phyloP scores from a whole-genome alignment of 352 stramenopile species.

The Peronospora destructor region DNA sequence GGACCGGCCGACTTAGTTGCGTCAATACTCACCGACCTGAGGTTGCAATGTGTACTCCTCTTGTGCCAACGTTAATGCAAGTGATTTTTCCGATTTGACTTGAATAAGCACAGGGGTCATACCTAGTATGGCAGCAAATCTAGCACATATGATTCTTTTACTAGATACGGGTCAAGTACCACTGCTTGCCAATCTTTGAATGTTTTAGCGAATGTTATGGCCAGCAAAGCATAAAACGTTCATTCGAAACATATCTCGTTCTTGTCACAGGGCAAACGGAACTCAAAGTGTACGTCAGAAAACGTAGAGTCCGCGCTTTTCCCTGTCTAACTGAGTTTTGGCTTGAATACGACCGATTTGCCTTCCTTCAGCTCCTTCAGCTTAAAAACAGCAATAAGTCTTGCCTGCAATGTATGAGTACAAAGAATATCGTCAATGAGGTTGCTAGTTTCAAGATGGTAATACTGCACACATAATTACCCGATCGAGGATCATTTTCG shows the following conservation, averaged over 20 bases:
- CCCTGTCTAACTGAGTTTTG: conserved; percentile 23
- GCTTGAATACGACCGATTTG: conserved; percentile 37
- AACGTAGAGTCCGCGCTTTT: background rate
- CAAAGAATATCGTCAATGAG: background rate
- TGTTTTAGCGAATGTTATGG: background rate
- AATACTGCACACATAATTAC: conserved; percentile 18
- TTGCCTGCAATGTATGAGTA: conserved; percentile 22
- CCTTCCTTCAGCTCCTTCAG: conserved; percentile 48
- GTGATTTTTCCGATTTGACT: background rate
- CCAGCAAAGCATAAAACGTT: background rate
- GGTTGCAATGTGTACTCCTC: background rate
- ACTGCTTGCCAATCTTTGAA: background rate
- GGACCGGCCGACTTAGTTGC: background rate
- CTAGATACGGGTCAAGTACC: background rate
- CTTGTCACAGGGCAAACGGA: background rate
- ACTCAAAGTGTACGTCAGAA: background rate
- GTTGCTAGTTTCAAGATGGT: background rate
- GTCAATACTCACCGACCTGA: background rate
- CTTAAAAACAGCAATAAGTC: conserved; percentile 44
- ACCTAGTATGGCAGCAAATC: background rate
- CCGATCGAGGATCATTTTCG: conserved; percentile 54
- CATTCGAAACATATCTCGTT: background rate
- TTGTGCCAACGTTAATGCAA: background rate
- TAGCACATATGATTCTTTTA: background rate
- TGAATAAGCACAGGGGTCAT: background rate